phyloP scores from a whole-genome alignment of 169 alveolate species.

The Eimeria sp. region DNA sequence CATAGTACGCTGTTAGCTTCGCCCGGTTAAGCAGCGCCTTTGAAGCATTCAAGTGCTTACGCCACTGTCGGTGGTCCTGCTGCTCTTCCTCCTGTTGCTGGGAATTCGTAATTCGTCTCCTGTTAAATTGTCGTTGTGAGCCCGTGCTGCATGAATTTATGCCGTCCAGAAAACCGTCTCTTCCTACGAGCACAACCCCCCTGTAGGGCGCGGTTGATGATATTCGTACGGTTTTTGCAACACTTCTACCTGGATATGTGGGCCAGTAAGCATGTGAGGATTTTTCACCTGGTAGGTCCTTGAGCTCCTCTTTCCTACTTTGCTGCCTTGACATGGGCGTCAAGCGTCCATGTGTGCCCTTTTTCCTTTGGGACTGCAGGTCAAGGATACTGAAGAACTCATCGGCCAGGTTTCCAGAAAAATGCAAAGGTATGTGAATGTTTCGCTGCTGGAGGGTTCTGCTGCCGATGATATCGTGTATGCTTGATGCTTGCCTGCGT shows the following conservation, averaged over 20 bases:
- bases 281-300: background rate
- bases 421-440: too few relatives aligned
- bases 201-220: background rate
- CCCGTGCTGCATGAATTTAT: background rate
- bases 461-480: background rate
- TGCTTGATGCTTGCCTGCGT: conserved; percentile 6
- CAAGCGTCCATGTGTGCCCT: background rate
- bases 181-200: background rate
- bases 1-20: background rate
- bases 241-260: background rate
- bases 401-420: background rate
- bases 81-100: background rate
- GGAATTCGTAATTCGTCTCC: background rate
- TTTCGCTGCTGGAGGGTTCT: background rate
- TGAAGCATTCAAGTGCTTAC: background rate
- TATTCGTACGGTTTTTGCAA: background rate
- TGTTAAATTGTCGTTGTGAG: background rate
- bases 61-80: background rate
- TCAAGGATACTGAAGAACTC: background rate
- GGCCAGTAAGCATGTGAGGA: background rate
- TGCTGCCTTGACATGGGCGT: background rate
- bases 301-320: background rate
- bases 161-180: background rate
- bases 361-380: background rate
- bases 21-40: background rate